phyloP scores from a whole-genome alignment of 805 yeast genomes.

The Candida incommunis region DNA sequence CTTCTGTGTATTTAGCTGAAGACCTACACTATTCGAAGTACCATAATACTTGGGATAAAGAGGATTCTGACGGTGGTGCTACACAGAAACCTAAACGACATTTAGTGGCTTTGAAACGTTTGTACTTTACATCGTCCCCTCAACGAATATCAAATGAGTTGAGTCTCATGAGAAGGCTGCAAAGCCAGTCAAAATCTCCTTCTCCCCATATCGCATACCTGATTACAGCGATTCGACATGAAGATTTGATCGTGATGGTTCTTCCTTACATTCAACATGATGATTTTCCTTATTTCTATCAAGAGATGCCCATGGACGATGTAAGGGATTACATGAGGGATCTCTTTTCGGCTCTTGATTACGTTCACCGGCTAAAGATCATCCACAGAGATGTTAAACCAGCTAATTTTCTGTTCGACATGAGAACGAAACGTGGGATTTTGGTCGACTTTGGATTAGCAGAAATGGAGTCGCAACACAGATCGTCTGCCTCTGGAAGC shows the following conservation, averaged over 20 bases:
- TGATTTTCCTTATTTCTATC: slow-evolving; percentile 76
- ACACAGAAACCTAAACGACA: background rate
- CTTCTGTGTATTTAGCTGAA: slow-evolving; percentile 48
- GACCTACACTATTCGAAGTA: slow-evolving; percentile 28
- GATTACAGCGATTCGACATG: slow-evolving; percentile 71
- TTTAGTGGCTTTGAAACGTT: slow-evolving; percentile 77
- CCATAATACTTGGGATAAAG: slow-evolving; percentile 18
- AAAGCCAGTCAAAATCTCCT: slow-evolving; percentile 9
- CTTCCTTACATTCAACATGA: slow-evolving; percentile 83
- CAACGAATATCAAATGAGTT: slow-evolving; percentile 81
- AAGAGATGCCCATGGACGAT: slow-evolving; percentile 66
- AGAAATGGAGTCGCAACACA: slow-evolving; percentile 32
- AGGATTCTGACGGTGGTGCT: slow-evolving; percentile 2
- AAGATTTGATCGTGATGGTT: slow-evolving; percentile 88
- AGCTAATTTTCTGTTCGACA: slow-evolving; percentile 60
- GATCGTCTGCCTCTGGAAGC: slow-evolving; percentile 1
- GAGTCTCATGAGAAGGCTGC: slow-evolving; percentile 33
- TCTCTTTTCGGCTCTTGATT: slow-evolving; percentile 57
- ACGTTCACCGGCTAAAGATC: slow-evolving; percentile 61
- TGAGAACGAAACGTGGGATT: slow-evolving; percentile 56
- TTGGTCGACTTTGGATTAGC: slow-evolving; percentile 90
- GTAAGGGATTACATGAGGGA: slow-evolving; percentile 72
- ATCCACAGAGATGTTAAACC: slow-evolving; percentile 92
- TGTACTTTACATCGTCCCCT: slow-evolving; percentile 92
- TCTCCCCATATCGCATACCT: slow-evolving; percentile 73